Conservation (phyloP, 352 stramenopile genomes). For the Phytopythium aichiense region DNA sequence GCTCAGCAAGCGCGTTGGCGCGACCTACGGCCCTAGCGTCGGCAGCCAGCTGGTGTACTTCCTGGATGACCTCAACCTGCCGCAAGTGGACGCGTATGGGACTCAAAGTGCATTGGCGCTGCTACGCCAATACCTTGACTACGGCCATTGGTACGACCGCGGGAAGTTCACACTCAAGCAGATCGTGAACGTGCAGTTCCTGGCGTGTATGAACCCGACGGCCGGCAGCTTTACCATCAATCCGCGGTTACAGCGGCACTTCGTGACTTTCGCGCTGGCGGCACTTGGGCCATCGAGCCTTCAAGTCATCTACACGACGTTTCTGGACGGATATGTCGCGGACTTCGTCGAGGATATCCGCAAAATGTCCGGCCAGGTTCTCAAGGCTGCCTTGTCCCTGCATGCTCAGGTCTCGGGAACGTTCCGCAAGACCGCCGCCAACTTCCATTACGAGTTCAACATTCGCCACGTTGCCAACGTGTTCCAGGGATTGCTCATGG, state of each 20-base stretch:
- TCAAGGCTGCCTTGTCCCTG: slow-evolving; percentile 86
- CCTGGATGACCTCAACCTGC: slow-evolving; percentile 95
- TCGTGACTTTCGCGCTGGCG: slow-evolving; percentile 93
- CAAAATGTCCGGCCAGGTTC: slow-evolving; percentile 78
- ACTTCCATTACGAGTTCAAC: slow-evolving; percentile 98
- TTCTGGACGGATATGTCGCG: slow-evolving; percentile 92
- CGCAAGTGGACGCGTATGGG: slow-evolving; percentile 92
- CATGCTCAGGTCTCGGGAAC: slow-evolving; percentile 75
- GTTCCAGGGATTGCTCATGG: slow-evolving; percentile 93
- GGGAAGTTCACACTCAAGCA: slow-evolving; percentile 91
- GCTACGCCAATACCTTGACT: slow-evolving; percentile 94
- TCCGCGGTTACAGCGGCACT: slow-evolving; percentile 92
- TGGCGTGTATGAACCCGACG: slow-evolving; percentile 95
- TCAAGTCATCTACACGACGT: slow-evolving; percentile 94
- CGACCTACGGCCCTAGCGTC: slow-evolving; percentile 70
- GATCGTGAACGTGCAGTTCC: slow-evolving; percentile 92
- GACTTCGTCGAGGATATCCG: slow-evolving; percentile 93
- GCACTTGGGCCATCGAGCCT: slow-evolving; percentile 85
- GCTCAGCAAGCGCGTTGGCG: slow-evolving; percentile 86
- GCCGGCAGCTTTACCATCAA: slow-evolving; percentile 93
- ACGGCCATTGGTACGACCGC: slow-evolving; percentile 94
- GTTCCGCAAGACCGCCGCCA: slow-evolving; percentile 92
- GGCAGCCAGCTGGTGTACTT: slow-evolving; percentile 94
- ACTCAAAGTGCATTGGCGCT: slow-evolving; percentile 94
- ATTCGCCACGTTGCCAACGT: slow-evolving; percentile 94